Percentiles rank a stretch among this genome's conserved stretches.
phyloP scores from a whole-genome alignment of 164 flowering plant species.

The Magnolia changhungtana region DNA sequence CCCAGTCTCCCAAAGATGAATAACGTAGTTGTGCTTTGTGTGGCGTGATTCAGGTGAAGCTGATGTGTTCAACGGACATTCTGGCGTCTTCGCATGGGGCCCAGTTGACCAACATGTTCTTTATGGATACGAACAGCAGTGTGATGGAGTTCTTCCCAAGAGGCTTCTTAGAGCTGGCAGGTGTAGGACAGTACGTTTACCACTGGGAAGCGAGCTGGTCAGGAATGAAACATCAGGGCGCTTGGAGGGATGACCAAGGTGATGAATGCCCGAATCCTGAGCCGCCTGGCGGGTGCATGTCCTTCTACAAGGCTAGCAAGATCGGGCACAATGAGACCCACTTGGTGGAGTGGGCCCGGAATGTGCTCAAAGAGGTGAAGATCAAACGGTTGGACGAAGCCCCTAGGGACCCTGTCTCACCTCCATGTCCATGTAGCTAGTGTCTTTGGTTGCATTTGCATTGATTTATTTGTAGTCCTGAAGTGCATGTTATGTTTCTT shows the following conservation, averaged over 20 bases:
- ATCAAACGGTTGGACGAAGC: slow-evolving; percentile 7
- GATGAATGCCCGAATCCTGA: slow-evolving; percentile 45
- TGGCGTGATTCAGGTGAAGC: slow-evolving; percentile 4
- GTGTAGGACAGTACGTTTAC: slow-evolving; percentile 64
- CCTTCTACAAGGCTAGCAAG: slow-evolving; percentile 42
- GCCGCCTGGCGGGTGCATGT: slow-evolving; percentile 50
- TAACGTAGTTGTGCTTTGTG: background rate
- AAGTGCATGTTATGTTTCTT: background rate
- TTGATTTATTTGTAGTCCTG: background rate
- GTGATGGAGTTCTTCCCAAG: slow-evolving; percentile 80
- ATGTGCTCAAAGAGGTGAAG: slow-evolving; percentile 46
- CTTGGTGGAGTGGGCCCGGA: slow-evolving; percentile 52
- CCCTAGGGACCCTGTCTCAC: background rate
- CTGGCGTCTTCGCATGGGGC: slow-evolving; percentile 75
- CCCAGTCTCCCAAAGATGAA: too few species aligned
- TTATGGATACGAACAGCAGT: slow-evolving; percentile 26
- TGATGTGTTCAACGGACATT: slow-evolving; percentile 25
- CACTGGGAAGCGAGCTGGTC: slow-evolving; percentile 29
- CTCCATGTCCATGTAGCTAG: slow-evolving; percentile 7
- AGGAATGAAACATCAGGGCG: slow-evolving; percentile 68
- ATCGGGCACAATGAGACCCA: slow-evolving; percentile 56
- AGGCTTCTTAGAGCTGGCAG: slow-evolving; percentile 74
- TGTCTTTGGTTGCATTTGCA: too few species aligned
- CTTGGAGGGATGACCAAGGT: slow-evolving; percentile 64
- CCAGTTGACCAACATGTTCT: slow-evolving; percentile 65